Evolutionary conservation across 2,329 filamentous ascomycete genomes (phyloP).

Genomic region (Annulohypoxylon truncatum): DNA sequence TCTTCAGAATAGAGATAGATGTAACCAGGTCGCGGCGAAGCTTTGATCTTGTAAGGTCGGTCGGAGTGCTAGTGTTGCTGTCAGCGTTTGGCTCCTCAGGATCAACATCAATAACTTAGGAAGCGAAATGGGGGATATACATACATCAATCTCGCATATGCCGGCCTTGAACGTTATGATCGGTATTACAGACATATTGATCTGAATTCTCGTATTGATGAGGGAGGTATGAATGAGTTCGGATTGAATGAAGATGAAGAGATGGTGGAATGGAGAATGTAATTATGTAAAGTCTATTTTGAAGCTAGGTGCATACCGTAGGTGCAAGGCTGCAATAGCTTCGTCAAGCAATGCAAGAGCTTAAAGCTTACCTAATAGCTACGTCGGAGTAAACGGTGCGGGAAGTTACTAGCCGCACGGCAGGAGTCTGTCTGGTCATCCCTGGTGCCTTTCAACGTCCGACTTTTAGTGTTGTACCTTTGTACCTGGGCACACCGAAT

Average conservation of each 20-base stretch:
- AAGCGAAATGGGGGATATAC: slow-evolving; percentile 52
- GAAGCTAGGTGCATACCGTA: slow-evolving; percentile 30
- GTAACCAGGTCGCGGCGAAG: slow-evolving; percentile 80
- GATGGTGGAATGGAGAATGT: not conserved
- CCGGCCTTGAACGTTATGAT: slow-evolving; percentile 98
- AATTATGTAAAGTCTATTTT: slow-evolving; percentile 21
- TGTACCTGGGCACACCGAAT: not conserved
- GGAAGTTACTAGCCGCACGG: not conserved
- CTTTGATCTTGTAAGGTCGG: slow-evolving; percentile 77
- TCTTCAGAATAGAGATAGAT: slow-evolving; percentile 94
- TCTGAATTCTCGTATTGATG: not conserved
- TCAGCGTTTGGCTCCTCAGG: slow-evolving; percentile 32
- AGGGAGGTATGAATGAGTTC: slow-evolving; percentile 17
- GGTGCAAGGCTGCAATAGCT: slow-evolving; percentile 49
- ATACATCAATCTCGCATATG: slow-evolving; percentile 84
- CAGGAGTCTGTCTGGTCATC: not conserved
- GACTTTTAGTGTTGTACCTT: not conserved
- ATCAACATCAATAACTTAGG: slow-evolving; percentile 12
- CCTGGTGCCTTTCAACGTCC: not conserved
- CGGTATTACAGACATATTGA: slow-evolving; percentile 81
- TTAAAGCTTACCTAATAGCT: slow-evolving; percentile 32
- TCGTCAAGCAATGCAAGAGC: slow-evolving; percentile 43
- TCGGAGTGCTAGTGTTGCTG: slow-evolving; percentile 40
- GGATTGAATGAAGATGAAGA: slow-evolving; percentile 1
- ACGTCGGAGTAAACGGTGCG: slow-evolving; percentile 10